Percentiles rank a stretch among this genome's conserved stretches.
phyloP scores from a whole-genome alignment of 495 filamentous ascomycete genomes.

The Aspergillus haitiensis region DNA sequence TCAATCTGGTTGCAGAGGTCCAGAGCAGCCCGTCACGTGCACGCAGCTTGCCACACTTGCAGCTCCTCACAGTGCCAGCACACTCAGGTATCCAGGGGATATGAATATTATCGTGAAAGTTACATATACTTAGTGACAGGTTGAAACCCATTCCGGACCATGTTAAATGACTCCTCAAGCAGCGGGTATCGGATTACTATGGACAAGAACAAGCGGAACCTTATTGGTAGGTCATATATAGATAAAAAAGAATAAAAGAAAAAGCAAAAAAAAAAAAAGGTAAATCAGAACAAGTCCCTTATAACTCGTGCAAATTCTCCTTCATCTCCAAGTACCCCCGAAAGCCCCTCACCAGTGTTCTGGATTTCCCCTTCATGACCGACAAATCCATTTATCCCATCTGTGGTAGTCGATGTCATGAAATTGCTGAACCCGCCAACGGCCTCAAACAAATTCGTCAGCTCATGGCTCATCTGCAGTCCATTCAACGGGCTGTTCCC shows the following conservation, averaged over 20 bases:
- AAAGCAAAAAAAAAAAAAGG: neutral
- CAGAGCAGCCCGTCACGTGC: neutral
- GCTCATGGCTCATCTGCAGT: constrained; percentile 61
- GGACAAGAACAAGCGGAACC: no score
- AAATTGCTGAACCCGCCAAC: constrained; percentile 58
- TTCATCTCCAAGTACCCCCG: constrained; percentile 57
- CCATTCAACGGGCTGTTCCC: constrained; percentile 63
- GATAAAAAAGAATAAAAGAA: neutral
- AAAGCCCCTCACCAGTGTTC: constrained; percentile 48
- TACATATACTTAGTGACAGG: no score
- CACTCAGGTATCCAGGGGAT: neutral
- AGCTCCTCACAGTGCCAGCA: neutral
- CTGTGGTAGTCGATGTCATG: constrained; percentile 37
- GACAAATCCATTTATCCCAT: constrained; percentile 47
- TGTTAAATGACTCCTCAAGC: no score
- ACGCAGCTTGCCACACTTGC: neutral
- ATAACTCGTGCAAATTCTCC: constrained; percentile 65
- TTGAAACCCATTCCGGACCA: no score
- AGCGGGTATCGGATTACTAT: no score
- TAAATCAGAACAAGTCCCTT: constrained; percentile 60
- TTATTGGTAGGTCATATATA: neutral
- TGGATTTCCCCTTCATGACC: constrained; percentile 45
- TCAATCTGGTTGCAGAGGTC: neutral
- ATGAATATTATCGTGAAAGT: no score
- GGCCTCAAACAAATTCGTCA: constrained; percentile 70